Base-by-base conservation (phyloP, 2,329 filamentous ascomycete species). In the Calonectria pteridis region DNA sequence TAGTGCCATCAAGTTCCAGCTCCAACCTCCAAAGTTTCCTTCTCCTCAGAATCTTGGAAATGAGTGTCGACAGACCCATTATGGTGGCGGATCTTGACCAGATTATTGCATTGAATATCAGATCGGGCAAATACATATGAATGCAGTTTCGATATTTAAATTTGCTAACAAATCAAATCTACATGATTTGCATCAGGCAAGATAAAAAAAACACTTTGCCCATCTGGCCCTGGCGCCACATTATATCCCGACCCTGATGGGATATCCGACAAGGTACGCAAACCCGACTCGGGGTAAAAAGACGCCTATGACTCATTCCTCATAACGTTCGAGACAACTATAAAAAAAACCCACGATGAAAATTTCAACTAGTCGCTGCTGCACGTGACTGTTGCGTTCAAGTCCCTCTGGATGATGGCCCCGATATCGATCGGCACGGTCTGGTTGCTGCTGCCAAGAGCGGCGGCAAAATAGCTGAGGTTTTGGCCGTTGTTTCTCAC, bases 401-500 rank as follows among this genome's bases (percentile, higher is more conserved):
- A 73, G 18, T 76, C 76, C 37, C 79, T 78, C 76, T 84, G 79
- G 55, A 91, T 79, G 13, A 88, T 87, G 18, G 81, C 76, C 46
- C 84, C 85, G 58, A 91, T 86, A 76, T 91, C 84, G 75, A 93
- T 86, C 31, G 87, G 80, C 63, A 92, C 82, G 51, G 86, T 88
- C 80, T 90, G 85, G 74, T 89, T 89, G 73, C 84, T 86, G 55
- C 86, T 84, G 73, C 84, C 85, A 31, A 93, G 87, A 28, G 91
- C 90, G 23, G 88, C 84, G 72, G 87, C 85, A 73, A 90, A 92
- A 83, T 93, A 93, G 46, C 83, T 81, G 67, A 93, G 83, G 58
- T 86, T 82, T 80, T 91, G 80, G 73, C 88, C 90, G 75, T 87
- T 73, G 81, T 89, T 88, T 55, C 84, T 77, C 73, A 91, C 91